Evolutionary conservation across 1,284 basidiomycete genomes (phyloP).

Genomic region (Sporisorium exsertum): DNA sequence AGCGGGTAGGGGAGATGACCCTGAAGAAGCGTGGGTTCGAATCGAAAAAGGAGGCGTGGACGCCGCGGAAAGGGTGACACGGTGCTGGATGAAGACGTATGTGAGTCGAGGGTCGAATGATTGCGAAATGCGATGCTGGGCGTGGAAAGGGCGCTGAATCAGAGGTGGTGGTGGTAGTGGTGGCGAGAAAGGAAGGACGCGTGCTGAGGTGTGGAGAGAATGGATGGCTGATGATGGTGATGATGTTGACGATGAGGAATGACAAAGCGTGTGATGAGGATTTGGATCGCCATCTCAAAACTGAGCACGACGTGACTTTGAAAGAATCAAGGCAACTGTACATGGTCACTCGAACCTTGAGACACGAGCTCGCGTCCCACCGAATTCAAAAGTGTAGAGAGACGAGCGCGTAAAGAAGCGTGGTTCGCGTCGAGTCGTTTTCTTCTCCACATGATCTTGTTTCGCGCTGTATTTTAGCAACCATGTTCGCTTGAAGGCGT

Average conservation of each 20-base stretch:
- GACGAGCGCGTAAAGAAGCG: slow-evolving; percentile 35
- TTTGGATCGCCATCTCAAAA: slow-evolving; percentile 10
- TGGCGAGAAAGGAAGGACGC: not conserved
- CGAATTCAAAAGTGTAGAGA: slow-evolving; percentile 1
- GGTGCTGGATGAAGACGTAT: not conserved
- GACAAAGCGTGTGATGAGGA: slow-evolving; percentile 12
- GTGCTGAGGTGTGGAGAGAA: not conserved
- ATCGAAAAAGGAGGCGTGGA: not conserved
- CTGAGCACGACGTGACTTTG: slow-evolving; percentile 21
- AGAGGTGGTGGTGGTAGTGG: not conserved
- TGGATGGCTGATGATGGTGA: not conserved
- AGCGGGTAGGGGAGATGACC: not conserved
- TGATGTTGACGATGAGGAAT: slow-evolving; percentile 9
- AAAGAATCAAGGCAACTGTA: slow-evolving; percentile 1
- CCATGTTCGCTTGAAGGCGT: not conserved
- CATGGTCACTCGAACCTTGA: slow-evolving; percentile 8
- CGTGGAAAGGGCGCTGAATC: not conserved
- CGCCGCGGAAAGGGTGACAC: not conserved
- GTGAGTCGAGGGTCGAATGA: not conserved
- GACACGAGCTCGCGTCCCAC: slow-evolving; percentile 12
- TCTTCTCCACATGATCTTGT: slow-evolving; percentile 26
- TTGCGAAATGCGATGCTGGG: slow-evolving; percentile 1
- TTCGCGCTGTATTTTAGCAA: not conserved
- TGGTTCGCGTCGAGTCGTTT: slow-evolving; percentile 11
- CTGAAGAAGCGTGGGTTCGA: not conserved